A percentile compares a stretch with the other conserved stretches of the same genome.
These are phyloP conservation scores for Penicillium steckii DNA, from an alignment of 495 filamentous ascomycete species.

Conservation along the genomic window DNA sequence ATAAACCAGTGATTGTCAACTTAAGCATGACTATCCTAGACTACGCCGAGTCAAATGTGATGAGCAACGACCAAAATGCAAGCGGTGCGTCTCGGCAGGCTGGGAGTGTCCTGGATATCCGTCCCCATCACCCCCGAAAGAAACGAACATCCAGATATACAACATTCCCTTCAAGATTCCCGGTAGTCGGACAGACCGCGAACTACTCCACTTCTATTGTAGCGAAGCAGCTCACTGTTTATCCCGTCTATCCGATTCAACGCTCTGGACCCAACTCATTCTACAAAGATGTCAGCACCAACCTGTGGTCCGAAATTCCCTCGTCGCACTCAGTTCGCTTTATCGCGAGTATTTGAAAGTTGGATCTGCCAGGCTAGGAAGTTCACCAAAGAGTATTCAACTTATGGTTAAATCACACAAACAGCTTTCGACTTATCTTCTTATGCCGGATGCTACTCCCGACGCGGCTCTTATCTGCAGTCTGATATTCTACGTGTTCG, in stretches of 20 bases:
- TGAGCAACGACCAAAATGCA: constrained; percentile 38
- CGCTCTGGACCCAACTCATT: constrained; percentile 41
- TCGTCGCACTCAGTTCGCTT: constrained; percentile 36
- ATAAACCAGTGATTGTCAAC: not conserved
- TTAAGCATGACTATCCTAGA: constrained; percentile 12
- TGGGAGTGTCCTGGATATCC: constrained; percentile 41
- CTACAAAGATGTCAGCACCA: constrained; percentile 35
- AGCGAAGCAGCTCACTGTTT: constrained; percentile 29
- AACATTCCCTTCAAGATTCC: constrained; percentile 37
- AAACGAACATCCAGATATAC: constrained; percentile 20
- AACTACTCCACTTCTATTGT: constrained; percentile 39
- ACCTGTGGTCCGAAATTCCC: constrained; percentile 40
- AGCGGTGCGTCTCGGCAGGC: constrained; percentile 33
- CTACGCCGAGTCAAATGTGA: constrained; percentile 45
- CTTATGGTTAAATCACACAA: constrained; percentile 22
- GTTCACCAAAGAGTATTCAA: constrained; percentile 6
- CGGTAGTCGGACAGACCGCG: constrained; percentile 32
- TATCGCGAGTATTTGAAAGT: constrained; percentile 1
- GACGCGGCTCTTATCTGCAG: constrained; percentile 32
- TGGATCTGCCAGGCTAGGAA: not conserved
- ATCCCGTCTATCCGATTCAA: constrained; percentile 37
- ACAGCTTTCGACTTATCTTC: constrained; percentile 19
- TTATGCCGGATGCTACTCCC: constrained; percentile 11
- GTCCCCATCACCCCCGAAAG: not conserved
- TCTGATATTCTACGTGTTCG: constrained; percentile 31